These are phyloP conservation scores for Skeletonema potamos DNA, from an alignment of 108 stramenopile species.

Conservation along the genomic window DNA sequence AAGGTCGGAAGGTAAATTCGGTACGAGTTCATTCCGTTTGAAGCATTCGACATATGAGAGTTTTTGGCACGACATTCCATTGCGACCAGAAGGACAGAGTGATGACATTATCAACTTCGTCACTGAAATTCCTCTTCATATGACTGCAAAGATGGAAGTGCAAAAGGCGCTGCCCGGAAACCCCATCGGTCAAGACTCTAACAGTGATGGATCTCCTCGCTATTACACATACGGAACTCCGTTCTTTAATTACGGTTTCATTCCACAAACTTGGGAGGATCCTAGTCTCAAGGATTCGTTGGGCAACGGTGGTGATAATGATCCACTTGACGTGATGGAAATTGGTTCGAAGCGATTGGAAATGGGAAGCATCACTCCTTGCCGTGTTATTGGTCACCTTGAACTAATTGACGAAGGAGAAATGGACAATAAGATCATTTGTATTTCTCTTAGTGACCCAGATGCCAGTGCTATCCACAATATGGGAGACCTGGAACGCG, in stretches of 20 bases:
- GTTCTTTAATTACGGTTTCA: conserved; percentile 97
- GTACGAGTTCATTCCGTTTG: conserved; percentile 67
- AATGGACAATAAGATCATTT: conserved; percentile 97
- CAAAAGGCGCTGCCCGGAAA: conserved; percentile 72
- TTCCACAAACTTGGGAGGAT: conserved; percentile 99
- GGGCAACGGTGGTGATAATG: conserved; percentile 96
- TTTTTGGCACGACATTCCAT: conserved; percentile 95
- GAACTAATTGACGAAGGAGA: conserved; percentile 98
- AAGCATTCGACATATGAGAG: conserved; percentile 53
- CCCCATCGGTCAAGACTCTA: conserved; percentile 86
- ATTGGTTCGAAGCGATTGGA: conserved; percentile 78
- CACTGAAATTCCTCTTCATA: conserved; percentile 94
- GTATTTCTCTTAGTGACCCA: conserved; percentile 80
- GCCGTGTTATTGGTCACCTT: conserved; percentile 93
- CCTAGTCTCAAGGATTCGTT: conserved; percentile 61
- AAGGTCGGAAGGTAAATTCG: conserved; percentile 66
- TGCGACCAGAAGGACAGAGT: conserved; percentile 51
- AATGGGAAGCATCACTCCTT: conserved; percentile 91
- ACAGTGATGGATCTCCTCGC: conserved; percentile 91
- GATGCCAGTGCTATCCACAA: conserved; percentile 60
- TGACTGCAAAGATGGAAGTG: conserved; percentile 98
- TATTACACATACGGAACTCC: conserved; percentile 97
- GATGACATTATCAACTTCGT: conserved; percentile 77
- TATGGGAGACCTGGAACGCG: conserved; percentile 82
- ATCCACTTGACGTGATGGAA: conserved; percentile 98